These are phyloP conservation scores for Nakazawaea populi DNA, from an alignment of 805 yeast genomes.

Conservation along the genomic window DNA sequence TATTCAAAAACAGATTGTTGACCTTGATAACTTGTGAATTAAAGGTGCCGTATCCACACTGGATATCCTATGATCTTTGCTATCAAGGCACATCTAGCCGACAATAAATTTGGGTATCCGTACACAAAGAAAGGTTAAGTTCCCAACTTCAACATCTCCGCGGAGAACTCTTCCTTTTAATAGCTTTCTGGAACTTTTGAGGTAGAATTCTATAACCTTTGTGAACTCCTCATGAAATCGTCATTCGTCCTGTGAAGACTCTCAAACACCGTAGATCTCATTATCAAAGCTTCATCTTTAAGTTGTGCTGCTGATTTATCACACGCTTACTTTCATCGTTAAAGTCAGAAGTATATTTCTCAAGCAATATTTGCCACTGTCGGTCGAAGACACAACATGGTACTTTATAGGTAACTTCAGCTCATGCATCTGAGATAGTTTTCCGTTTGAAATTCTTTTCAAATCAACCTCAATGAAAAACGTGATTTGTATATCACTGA, in stretches of 20 bases:
- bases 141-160: neutral
- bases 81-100: no score
- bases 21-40: no score
- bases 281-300: no score
- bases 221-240: neutral
- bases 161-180: no score
- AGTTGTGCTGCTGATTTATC: neutral
- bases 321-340: neutral
- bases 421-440: neutral
- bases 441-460: neutral
- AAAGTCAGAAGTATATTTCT: neutral
- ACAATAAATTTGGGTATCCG: no score
- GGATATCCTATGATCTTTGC: no score
- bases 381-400: neutral
- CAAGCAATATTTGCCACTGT: neutral
- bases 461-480: neutral
- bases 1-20: no score
- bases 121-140: no score
- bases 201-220: neutral
- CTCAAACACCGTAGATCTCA: neutral
- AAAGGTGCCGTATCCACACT: no score
- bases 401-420: no score
- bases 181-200: neutral
- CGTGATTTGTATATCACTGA: neutral
- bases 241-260: neutral